Conservation (phyloP, 306 rosid genomes). For the Dryas drummondii region DNA sequence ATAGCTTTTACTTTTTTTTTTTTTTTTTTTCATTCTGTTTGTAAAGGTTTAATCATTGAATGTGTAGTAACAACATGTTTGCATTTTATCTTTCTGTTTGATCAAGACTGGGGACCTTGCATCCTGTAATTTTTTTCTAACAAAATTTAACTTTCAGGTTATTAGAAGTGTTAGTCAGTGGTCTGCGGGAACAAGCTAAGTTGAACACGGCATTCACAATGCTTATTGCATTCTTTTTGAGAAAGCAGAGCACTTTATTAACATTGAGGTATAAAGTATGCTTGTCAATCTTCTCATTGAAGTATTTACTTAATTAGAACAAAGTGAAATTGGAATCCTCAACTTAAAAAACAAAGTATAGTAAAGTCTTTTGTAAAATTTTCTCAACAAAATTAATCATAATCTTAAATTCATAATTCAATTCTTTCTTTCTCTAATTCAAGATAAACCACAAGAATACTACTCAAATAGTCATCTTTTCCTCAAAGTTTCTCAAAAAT, state of each 20-base stretch:
- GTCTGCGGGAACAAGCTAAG: slow-evolving; percentile 99
- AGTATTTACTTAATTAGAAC: too few species aligned
- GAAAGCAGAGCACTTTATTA: slow-evolving; percentile 88
- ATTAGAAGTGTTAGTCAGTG: slow-evolving; percentile 98
- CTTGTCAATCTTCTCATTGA: slow-evolving; percentile 20
- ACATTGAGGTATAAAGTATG: slow-evolving; percentile 72
- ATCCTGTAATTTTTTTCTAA: slow-evolving; percentile 18
- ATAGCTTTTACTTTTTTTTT: too few species aligned
- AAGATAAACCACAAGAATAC: too few species aligned
- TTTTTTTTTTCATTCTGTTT: too few species aligned
- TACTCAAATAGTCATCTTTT: too few species aligned
- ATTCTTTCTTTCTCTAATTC: too few species aligned
- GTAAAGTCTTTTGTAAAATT: too few species aligned
- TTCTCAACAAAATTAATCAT: too few species aligned
- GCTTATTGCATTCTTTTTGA: slow-evolving; percentile 93
- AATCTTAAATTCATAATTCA: too few species aligned
- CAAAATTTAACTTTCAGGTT: slow-evolving; percentile 50
- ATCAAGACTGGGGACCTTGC: slow-evolving; percentile 10
- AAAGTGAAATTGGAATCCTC: too few species aligned
- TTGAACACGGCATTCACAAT: slow-evolving; percentile 87
- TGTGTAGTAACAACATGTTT: neutral
- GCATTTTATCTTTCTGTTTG: neutral
- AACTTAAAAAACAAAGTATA: too few species aligned
- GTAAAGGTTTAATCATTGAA: neutral
- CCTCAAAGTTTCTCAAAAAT: too few species aligned